Base-by-base conservation (phyloP, 441 rosid species). In the Sinapis alba region DNA sequence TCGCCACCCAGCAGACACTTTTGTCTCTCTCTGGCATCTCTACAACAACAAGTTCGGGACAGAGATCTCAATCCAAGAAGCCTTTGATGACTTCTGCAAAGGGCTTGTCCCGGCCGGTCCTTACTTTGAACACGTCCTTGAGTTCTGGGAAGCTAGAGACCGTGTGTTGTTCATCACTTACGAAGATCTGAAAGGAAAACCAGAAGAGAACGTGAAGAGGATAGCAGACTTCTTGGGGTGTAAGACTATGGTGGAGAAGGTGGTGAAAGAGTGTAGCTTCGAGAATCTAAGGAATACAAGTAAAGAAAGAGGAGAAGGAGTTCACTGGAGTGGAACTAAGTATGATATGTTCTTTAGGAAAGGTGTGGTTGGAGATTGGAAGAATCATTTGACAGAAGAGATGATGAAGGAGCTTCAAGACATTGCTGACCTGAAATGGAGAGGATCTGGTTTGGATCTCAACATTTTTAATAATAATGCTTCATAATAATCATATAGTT, bases 1-100 rank as follows among this genome's bases (percentile, higher is more conserved):
- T 18, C 66, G 88, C 38, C 60, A 85, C 7, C 86, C 87, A 2
- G 83, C 82, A 50, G 86, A 87, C 74, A 70, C 76, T 2, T 75
- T 85, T 6, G 81, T 85, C n/a, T 83, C 87, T 11, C 71, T 83
- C 9, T 83, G 86, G 86, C 80, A 86, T 74, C 69, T 50, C 21
- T 77, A 81, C 74, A 8, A 72, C 12, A 84, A 78, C 65, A 79
- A 64, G 68, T 69, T 79, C 19, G 75, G 78, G 28, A 69, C 79
- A 62, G 68, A 69, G 50, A 47, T 77, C 34, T 66, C 62, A 0
- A 43, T 82, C 19, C 66, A 19, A 62, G 80, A 80, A 56, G 85
- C 74, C 2, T 78, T 84, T 0, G 68, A 71, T 16, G 64, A 76
- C 60, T 84, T 82, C 66, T 76, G 78, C 38, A 30, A 75, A 12